These are phyloP conservation scores for Podaxis rugospora DNA, from an alignment of 768 basidiomycete species.

Conservation along the genomic window DNA sequence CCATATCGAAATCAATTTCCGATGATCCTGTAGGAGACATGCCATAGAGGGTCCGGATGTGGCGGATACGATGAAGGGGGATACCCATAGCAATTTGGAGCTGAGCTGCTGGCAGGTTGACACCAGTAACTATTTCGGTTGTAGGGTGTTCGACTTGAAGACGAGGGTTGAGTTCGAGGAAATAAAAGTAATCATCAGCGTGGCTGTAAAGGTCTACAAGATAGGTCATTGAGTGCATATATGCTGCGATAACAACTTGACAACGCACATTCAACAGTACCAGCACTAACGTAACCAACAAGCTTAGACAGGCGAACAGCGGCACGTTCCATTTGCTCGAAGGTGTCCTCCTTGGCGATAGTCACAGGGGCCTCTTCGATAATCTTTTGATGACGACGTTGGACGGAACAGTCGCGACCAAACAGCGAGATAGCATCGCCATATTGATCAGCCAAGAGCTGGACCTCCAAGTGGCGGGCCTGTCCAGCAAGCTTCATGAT, in stretches of 20 bases:
- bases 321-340: constrained; percentile 97
- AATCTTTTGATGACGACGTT: constrained; percentile 99
- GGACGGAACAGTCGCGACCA: constrained; percentile 98
- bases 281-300: constrained; percentile 98
- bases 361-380: constrained; percentile 99
- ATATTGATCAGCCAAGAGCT: constrained; percentile 98
- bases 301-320: constrained; percentile 99
- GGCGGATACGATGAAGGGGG: constrained; percentile 90
- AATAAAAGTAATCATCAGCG: constrained; percentile 90
- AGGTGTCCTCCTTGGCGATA: constrained; percentile 87
- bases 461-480: constrained; percentile 96
- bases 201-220: constrained; percentile 87
- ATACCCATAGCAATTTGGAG: constrained; percentile 98
- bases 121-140: constrained; percentile 99
- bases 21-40: constrained; percentile 85
- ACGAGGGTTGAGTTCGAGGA: constrained; percentile 98
- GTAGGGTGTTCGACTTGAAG: constrained; percentile 99
- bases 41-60: constrained; percentile 94
- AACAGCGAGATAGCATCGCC: constrained; percentile 99
- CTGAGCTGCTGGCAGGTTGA: constrained; percentile 96
- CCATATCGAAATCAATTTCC: constrained; percentile 96
- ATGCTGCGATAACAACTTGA: constrained; percentile 11
- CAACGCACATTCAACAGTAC: constrained; percentile 92
- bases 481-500: constrained; percentile 99
- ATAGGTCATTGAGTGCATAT: constrained; percentile 7